A percentile compares a stretch with the other conserved stretches of the same genome.
Conservation (phyloP, 768 basidiomycete genomes). For the Cubamyces sp. region DNA sequence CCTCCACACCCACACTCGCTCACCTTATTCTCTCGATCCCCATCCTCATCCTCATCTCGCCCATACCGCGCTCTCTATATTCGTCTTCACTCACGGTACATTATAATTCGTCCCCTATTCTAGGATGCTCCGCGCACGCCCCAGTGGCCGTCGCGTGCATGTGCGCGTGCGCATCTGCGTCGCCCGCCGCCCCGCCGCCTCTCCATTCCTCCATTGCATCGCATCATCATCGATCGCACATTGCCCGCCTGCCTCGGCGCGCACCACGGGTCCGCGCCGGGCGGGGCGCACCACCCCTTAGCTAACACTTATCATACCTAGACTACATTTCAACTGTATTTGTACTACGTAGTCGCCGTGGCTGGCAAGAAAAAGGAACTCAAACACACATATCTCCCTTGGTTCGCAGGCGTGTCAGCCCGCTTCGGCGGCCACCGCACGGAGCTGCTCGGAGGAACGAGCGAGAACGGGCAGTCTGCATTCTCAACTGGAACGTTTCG, state of each 20-base stretch:
- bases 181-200: background rate
- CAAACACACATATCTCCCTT: slow-evolving; percentile 4
- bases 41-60: slow-evolving; percentile 25
- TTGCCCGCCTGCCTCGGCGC: slow-evolving; percentile 4
- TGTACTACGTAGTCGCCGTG: slow-evolving; percentile 17
- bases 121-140: slow-evolving; percentile 4
- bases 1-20: slow-evolving; percentile 19
- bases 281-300: slow-evolving; percentile 6
- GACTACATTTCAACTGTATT: slow-evolving; percentile 27
- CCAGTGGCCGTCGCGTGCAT: slow-evolving; percentile 5
- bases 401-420: background rate
- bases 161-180: slow-evolving; percentile 12
- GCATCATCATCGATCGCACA: slow-evolving; percentile 17
- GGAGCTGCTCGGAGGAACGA: slow-evolving; percentile 1
- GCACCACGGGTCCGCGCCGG: background rate
- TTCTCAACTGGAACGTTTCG: slow-evolving; percentile 11
- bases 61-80: slow-evolving; percentile 31
- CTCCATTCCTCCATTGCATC: background rate
- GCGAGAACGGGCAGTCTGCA: slow-evolving; percentile 1
- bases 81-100: slow-evolving; percentile 27
- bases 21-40: slow-evolving; percentile 8
- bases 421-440: background rate
- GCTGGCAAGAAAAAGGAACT: slow-evolving; percentile 20
- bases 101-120: slow-evolving; percentile 26
- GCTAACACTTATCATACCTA: slow-evolving; percentile 25